These are phyloP conservation scores for Phylloporus gajari DNA, from an alignment of 1,284 basidiomycete species.

Conservation along the genomic window DNA sequence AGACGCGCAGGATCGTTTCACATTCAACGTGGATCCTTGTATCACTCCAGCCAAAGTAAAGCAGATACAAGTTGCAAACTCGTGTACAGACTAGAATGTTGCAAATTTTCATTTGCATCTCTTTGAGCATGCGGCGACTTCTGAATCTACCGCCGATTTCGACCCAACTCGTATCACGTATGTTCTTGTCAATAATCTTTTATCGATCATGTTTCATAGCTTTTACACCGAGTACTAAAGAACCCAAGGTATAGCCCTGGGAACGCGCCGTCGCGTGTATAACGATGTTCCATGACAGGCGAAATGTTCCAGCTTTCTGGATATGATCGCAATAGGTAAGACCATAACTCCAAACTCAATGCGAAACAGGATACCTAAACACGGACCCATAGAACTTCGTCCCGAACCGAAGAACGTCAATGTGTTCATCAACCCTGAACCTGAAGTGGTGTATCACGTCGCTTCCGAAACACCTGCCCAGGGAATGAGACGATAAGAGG, in stretches of 20 bases:
- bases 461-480: background rate
- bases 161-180: background rate
- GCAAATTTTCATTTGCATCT: background rate
- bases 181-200: background rate
- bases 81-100: background rate
- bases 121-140: background rate
- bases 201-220: background rate
- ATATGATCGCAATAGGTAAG: background rate
- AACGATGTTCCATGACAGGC: background rate
- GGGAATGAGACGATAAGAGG: background rate
- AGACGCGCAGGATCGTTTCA: background rate
- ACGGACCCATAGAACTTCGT: background rate
- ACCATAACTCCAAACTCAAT: background rate
- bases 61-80: background rate
- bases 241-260: background rate
- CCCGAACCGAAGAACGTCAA: background rate
- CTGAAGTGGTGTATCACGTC: too few relatives aligned
- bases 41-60: too few relatives aligned
- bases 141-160: background rate
- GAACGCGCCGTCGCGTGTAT: background rate
- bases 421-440: background rate
- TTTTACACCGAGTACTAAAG: background rate
- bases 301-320: background rate
- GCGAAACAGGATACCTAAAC: background rate
- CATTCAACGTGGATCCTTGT: background rate